Evolutionary conservation across 108 stramenopile species (phyloP).

Genomic region (Heterococcus sp.): DNA sequence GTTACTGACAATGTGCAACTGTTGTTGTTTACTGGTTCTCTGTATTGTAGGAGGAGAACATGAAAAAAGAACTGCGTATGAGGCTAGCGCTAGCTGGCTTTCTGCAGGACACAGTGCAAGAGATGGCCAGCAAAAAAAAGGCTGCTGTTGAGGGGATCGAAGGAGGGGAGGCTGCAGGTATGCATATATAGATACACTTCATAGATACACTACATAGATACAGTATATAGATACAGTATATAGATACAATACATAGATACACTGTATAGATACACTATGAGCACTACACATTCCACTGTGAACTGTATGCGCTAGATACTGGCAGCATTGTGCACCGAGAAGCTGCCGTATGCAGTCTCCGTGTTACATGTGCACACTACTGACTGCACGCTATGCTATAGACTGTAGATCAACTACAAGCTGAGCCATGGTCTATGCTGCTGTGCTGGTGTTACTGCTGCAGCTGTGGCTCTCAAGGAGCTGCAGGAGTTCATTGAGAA

Average conservation of each 20-base stretch:
- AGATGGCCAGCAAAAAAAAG: conserved; percentile 57
- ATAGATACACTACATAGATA: no score
- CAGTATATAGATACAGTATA: no score
- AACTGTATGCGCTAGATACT: no score
- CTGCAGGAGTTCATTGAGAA: conserved; percentile 86
- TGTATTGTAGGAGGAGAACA: conserved; percentile 89
- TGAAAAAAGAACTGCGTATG: conserved; percentile 88
- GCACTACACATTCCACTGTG: no score
- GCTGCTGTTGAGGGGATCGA: conserved; percentile 46
- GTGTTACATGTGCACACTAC: not conserved
- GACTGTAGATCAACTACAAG: conserved; percentile 18
- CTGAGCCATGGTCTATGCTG: conserved; percentile 55
- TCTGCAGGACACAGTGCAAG: conserved; percentile 79
- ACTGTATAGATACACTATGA: no score
- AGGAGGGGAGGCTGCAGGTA: no score
- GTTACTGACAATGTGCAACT: no score
- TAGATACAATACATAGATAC: no score
- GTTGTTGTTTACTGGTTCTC: no score
- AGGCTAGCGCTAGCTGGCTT: conserved; percentile 91
- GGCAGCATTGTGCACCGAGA: not conserved
- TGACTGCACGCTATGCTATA: not conserved
- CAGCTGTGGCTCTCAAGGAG: no score
- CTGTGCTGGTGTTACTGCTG: no score
- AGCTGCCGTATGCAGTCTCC: not conserved
- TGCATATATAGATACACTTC: no score